Evolutionary conservation across 1,284 basidiomycete genomes (phyloP).

Genomic region (Bondarzewia mesenterica): DNA sequence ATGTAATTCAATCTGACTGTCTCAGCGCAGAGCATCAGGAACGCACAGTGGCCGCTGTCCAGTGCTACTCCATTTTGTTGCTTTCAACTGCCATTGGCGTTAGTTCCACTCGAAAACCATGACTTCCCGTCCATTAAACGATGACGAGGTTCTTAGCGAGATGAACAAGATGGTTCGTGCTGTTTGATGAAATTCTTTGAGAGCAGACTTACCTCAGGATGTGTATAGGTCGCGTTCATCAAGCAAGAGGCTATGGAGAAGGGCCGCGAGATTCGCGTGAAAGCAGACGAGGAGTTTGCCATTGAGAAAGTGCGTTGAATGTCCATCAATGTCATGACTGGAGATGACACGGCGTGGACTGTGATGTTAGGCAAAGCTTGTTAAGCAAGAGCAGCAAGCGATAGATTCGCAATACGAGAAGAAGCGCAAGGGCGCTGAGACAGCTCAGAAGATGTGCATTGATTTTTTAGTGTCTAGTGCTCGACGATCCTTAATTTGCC

Average conservation of each 20-base stretch:
- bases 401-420: constrained; percentile 92
- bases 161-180: constrained; percentile 95
- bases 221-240: constrained; percentile 83
- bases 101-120: too few relatives aligned
- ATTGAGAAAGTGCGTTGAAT: constrained; percentile 77
- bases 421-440: constrained; percentile 88
- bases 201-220: too few relatives aligned
- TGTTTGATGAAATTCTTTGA: too few relatives aligned
- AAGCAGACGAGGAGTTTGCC: constrained; percentile 95
- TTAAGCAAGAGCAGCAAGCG: constrained; percentile 87
- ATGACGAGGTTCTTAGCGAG: constrained; percentile 93
- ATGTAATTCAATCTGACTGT: too few relatives aligned
- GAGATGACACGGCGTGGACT: too few relatives aligned
- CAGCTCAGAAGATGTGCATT: constrained; percentile 89
- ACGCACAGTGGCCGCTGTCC: too few relatives aligned
- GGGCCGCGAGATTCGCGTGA: constrained; percentile 92
- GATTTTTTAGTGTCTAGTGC: neutral
- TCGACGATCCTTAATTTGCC: neutral
- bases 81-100: too few relatives aligned
- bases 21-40: too few relatives aligned
- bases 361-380: constrained; percentile 75
- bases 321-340: neutral
- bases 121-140: constrained; percentile 60
- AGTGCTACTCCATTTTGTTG: too few relatives aligned
- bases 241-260: constrained; percentile 96